These are phyloP conservation scores for Cymbidium sinense DNA, from an alignment of 106 monocot species.

Conservation along the genomic window DNA sequence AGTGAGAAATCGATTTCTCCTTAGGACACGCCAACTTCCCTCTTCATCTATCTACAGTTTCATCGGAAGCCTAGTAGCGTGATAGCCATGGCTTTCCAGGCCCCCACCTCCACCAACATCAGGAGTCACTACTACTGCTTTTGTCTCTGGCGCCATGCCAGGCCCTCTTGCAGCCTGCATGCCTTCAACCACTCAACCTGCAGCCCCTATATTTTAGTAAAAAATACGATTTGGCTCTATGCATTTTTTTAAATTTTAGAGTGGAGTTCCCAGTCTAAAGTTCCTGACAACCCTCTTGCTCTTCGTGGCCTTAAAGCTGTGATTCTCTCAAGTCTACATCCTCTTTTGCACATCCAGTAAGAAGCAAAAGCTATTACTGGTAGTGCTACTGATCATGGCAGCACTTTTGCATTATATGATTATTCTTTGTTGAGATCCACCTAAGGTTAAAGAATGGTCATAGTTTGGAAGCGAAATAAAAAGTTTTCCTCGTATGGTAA, in stretches of 20 bases:
- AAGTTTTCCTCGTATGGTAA: too few species aligned
- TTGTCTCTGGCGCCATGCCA: neutral
- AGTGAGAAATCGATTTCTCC: too few species aligned
- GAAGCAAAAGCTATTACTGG: neutral
- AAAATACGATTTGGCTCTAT: neutral
- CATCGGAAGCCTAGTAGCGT: too few species aligned
- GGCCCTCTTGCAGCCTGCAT: neutral
- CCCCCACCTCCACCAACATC: neutral
- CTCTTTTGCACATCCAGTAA: neutral
- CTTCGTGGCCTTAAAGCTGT: constrained; percentile 2
- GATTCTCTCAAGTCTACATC: neutral
- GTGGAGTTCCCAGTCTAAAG: neutral
- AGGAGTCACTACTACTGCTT: neutral
- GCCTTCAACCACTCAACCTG: neutral
- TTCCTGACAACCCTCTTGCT: neutral
- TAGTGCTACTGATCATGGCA: neutral
- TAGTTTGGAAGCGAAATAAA: too few species aligned
- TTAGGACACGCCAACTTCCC: too few species aligned
- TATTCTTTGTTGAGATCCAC: neutral
- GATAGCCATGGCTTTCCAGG: neutral
- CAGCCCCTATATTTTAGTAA: neutral
- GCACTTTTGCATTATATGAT: neutral
- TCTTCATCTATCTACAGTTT: too few species aligned
- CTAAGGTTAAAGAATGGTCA: neutral
- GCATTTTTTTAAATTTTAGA: neutral